Conservation (phyloP, 2,329 filamentous ascomycete species). For the Calonectria multiphialidica region DNA sequence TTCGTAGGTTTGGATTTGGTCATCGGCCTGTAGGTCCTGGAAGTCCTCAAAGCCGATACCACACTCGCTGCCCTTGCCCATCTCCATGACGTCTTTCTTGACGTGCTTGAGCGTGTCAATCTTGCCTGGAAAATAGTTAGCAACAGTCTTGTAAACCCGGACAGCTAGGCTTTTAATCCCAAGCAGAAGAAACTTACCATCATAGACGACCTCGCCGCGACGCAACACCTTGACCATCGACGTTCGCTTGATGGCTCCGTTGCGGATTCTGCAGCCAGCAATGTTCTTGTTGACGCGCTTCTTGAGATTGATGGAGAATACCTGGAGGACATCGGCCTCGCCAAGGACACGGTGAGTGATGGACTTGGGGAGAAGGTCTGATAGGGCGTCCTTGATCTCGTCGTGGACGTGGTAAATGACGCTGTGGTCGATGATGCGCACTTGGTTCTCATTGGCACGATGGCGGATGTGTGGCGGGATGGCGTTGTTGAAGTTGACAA, state of each 20-base stretch:
- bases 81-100: slow-evolving; percentile 91
- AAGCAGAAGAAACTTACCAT: slow-evolving; percentile 72
- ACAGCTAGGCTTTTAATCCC: not conserved
- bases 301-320: slow-evolving; percentile 87
- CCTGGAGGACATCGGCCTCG: slow-evolving; percentile 86
- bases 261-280: slow-evolving; percentile 89
- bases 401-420: slow-evolving; percentile 87
- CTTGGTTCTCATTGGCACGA: slow-evolving; percentile 77
- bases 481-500: slow-evolving; percentile 88
- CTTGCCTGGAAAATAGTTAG: slow-evolving; percentile 66
- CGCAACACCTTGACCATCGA: slow-evolving; percentile 80
- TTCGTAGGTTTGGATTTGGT: slow-evolving; percentile 90
- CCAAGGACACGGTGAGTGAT: slow-evolving; percentile 80
- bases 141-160: not conserved
- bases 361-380: slow-evolving; percentile 75
- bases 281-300: slow-evolving; percentile 78
- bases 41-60: slow-evolving; percentile 88
- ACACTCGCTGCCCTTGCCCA: slow-evolving; percentile 94
- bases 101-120: slow-evolving; percentile 88
- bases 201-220: slow-evolving; percentile 77
- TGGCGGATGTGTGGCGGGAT: slow-evolving; percentile 76
- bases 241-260: slow-evolving; percentile 77
- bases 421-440: slow-evolving; percentile 86
- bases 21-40: slow-evolving; percentile 82
- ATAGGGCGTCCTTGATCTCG: slow-evolving; percentile 76